Percentiles rank a stretch among this genome's conserved stretches.
Conservation (phyloP, 371 early-diverging fungal genomes). For the Lichtheimia hyalospora region DNA sequence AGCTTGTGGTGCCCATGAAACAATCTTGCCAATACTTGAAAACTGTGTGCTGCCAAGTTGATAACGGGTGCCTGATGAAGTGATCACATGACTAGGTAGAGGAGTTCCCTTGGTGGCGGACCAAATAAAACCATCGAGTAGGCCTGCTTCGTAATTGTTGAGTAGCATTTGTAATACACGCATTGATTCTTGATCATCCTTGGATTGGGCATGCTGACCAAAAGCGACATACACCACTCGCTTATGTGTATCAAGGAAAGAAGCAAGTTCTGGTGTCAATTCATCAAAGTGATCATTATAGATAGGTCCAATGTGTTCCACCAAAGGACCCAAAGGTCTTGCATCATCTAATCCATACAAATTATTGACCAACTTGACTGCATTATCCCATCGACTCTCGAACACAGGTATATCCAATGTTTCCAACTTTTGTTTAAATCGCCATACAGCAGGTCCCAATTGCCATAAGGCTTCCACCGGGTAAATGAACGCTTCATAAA, state of each 20-base stretch:
- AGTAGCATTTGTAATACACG: not conserved
- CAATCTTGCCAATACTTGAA: not conserved
- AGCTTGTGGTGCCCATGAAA: slow-evolving; percentile 39
- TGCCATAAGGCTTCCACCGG: slow-evolving; percentile 4
- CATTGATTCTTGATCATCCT: not conserved
- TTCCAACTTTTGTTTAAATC: no score
- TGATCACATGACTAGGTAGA: slow-evolving; percentile 13
- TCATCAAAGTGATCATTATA: slow-evolving; percentile 16
- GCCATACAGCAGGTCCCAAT: not conserved
- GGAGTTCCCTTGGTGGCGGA: not conserved
- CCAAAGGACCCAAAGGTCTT: slow-evolving; percentile 29
- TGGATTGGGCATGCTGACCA: slow-evolving; percentile 20
- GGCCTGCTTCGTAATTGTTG: not conserved
- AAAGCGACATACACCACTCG: slow-evolving; percentile 36
- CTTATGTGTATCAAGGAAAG: slow-evolving; percentile 18
- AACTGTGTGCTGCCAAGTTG: not conserved
- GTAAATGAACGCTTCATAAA: slow-evolving; percentile 18
- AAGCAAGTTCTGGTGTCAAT: slow-evolving; percentile 12
- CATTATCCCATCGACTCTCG: not conserved
- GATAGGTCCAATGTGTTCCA: slow-evolving; percentile 36
- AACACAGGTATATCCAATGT: no score
- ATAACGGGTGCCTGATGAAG: slow-evolving; percentile 6
- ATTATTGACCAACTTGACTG: slow-evolving; percentile 23
- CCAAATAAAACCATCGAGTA: not conserved
- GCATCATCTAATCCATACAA: slow-evolving; percentile 23